Conservation (phyloP, 2,329 filamentous ascomycete genomes). For the Cercospora janseana region DNA sequence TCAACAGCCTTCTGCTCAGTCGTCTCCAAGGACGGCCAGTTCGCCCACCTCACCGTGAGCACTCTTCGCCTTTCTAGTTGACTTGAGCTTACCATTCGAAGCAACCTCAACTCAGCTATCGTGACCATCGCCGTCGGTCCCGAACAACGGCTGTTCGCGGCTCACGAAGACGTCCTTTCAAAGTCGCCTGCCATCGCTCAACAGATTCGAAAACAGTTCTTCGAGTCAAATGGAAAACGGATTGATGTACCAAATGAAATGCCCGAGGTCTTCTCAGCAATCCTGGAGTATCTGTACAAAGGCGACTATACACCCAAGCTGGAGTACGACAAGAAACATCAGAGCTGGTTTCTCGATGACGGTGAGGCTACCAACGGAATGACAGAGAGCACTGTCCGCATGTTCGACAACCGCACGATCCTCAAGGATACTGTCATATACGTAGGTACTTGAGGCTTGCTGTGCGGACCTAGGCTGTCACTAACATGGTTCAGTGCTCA, state of each 20-base stretch:
- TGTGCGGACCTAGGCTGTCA: slow-evolving; percentile 4
- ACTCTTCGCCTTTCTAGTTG: not conserved
- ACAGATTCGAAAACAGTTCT: slow-evolving; percentile 62
- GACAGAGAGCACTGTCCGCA: slow-evolving; percentile 66
- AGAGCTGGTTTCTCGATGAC: slow-evolving; percentile 79
- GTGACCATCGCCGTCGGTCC: slow-evolving; percentile 77
- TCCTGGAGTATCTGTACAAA: slow-evolving; percentile 91
- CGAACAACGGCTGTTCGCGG: slow-evolving; percentile 75
- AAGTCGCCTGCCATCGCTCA: slow-evolving; percentile 75
- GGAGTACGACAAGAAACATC: slow-evolving; percentile 74
- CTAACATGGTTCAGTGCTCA: slow-evolving; percentile 55
- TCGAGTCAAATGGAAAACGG: slow-evolving; percentile 62
- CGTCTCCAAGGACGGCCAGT: slow-evolving; percentile 32
- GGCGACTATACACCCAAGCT: slow-evolving; percentile 87
- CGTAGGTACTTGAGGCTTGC: slow-evolving; percentile 39
- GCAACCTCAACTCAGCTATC: slow-evolving; percentile 60
- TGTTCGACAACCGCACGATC: slow-evolving; percentile 64
- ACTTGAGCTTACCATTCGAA: slow-evolving; percentile 14
- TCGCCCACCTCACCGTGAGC: slow-evolving; percentile 37
- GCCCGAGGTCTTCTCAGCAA: slow-evolving; percentile 84
- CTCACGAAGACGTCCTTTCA: slow-evolving; percentile 80
- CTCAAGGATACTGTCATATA: slow-evolving; percentile 90
- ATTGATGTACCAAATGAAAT: slow-evolving; percentile 81
- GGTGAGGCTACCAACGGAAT: slow-evolving; percentile 46
- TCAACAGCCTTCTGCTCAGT: slow-evolving; percentile 27